A percentile compares a stretch with the other conserved stretches of the same genome.
Evolutionary conservation across 257 asterid species (phyloP).

Genomic region (Primulina huaijiensis): DNA sequence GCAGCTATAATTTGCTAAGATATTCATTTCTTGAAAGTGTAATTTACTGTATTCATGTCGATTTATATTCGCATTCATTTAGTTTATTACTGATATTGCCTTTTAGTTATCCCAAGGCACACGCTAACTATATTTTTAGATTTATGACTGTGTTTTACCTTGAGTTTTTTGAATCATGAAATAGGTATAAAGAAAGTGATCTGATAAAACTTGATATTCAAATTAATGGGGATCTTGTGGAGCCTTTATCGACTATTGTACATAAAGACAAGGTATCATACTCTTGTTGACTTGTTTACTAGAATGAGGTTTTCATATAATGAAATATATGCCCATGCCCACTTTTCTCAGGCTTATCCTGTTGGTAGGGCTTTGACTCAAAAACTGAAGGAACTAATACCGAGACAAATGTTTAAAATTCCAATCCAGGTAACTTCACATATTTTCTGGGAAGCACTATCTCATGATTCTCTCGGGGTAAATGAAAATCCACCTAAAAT

Average conservation of each 20-base stretch:
- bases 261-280: constrained; percentile 87
- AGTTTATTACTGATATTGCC: not conserved
- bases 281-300: constrained; percentile 14
- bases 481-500: not conserved
- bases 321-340: constrained; percentile 12
- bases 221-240: constrained; percentile 89
- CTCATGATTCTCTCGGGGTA: not conserved
- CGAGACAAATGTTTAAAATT: constrained; percentile 96
- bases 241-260: constrained; percentile 94
- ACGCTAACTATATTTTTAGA: constrained; percentile 1
- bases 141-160: not conserved
- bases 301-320: constrained; percentile 7
- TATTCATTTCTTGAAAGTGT: not conserved
- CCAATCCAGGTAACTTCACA: constrained; percentile 80
- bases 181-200: constrained; percentile 84
- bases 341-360: constrained; percentile 69
- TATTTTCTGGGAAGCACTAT: not conserved
- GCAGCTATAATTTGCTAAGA: no score
- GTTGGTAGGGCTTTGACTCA: constrained; percentile 98
- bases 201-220: constrained; percentile 93
- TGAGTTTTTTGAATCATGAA: constrained; percentile 22
- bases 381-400: constrained; percentile 92
- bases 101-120: not conserved
- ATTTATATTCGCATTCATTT: not conserved
- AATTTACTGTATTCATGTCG: not conserved